Evolutionary conservation across 2,329 filamentous ascomycete genomes (phyloP), one percentile per base, ranked within the genome.

Genomic region (Epichloe typhina): DNA sequence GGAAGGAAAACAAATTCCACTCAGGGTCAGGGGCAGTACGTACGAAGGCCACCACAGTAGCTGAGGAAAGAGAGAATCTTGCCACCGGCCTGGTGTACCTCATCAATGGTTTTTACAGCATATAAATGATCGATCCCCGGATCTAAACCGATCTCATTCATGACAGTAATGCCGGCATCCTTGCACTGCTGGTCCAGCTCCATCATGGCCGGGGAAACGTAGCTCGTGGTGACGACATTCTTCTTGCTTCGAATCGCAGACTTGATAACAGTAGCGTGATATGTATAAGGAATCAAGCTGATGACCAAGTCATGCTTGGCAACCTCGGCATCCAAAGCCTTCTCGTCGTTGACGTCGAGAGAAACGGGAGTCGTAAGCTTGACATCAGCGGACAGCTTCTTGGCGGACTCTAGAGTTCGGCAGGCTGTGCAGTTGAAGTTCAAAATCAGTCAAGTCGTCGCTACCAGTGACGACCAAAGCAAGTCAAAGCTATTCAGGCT

Each of bases 221-320:
- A 97, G 57, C 82, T 88, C 33, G 91, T 96, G 53, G 91, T 96
- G 63, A 97, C 90, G 54, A 97, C 89, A 73, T 97, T 74, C 79
- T 91, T 95, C 86, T 95, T 96, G 62, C 84, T 79, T 62, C 84
- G 80, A 71, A 97, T 96, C 56, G 89, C 91, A 37, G 85, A 83
- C 78, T 95, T 91, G 80, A 96, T 94, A 62, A 96, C 89, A 51
- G 78, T 75, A 44, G 84, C 86, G 69, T 95, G 89, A 78, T 82
- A 88, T 54, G 82, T 94, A 73, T 96, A 97, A 47, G 91, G 91
- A 61, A 97, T 95, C 69, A 97, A 68, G 64, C 74, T 80, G 66
- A 90, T 85, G 65, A 85, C 82, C 11, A 95, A 71, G 65, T 93
- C 86, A 66, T 86, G 77, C 75, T 94, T 82, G 64, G 76, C 82